Percentiles rank a stretch among this genome's conserved stretches.
phyloP scores from a whole-genome alignment of 345 rosid species.

The Trapa incisa region DNA sequence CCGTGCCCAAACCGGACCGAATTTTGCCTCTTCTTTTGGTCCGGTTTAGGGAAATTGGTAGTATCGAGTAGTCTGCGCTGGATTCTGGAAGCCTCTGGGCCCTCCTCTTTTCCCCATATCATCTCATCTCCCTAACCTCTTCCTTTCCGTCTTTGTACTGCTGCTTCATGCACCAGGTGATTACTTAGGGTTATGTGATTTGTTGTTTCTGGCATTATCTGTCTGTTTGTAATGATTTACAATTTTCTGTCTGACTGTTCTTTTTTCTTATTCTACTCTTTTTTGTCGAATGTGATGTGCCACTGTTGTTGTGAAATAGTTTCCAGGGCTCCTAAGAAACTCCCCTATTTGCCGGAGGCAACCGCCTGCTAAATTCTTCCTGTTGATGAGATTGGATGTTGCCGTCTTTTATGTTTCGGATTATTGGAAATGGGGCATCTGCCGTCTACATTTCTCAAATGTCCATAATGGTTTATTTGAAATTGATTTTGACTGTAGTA shows the following conservation, averaged over 20 bases:
- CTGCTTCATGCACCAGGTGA: background rate
- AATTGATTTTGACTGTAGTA: too few relatives aligned
- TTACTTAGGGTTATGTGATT: too few relatives aligned
- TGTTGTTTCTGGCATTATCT: background rate
- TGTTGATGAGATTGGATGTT: background rate
- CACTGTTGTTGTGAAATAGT: background rate
- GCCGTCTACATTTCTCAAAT: background rate
- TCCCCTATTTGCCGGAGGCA: background rate
- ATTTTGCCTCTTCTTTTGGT: too few relatives aligned
- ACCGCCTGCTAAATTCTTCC: background rate
- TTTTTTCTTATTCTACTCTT: background rate
- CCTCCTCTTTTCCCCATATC: background rate
- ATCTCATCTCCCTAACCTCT: background rate
- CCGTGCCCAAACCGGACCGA: too few relatives aligned
- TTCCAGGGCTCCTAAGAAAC: background rate
- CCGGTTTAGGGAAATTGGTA: background rate
- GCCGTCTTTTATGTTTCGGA: background rate
- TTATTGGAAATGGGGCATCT: background rate
- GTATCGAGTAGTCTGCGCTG: background rate
- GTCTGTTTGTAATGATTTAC: background rate
- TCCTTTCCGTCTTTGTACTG: background rate
- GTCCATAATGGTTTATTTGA: too few relatives aligned
- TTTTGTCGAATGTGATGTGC: too few relatives aligned
- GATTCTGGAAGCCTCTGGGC: background rate
- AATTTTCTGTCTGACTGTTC: background rate